Conservation (phyloP, 2,329 filamentous ascomycete genomes). For the Dactylellina cionopaga region DNA sequence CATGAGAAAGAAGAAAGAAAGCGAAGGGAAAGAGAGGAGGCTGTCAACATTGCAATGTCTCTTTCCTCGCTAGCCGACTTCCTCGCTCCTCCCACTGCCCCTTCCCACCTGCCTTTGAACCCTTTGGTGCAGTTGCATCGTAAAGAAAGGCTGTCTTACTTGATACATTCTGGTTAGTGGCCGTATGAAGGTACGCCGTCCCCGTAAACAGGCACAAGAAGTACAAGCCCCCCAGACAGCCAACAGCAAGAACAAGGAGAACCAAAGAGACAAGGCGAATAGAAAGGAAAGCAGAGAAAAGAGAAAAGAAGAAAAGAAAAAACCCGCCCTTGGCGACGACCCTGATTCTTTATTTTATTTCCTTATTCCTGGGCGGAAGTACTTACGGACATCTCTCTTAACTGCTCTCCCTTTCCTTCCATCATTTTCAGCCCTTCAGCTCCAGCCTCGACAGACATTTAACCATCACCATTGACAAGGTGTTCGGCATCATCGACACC, state of each 20-base stretch:
- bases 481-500: conserved; percentile 20
- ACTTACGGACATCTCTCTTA: too few species aligned
- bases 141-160: conserved; percentile 51
- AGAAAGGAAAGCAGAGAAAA: conserved; percentile 4
- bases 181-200: conserved; percentile 48
- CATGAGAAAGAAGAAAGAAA: conserved; percentile 8
- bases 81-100: not conserved
- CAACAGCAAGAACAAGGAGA: too few species aligned
- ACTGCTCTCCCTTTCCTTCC: conserved; percentile 28
- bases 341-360: conserved; percentile 1
- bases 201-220: conserved; percentile 51
- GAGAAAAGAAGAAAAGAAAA: conserved; percentile 4
- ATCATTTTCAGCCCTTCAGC: conserved; percentile 21
- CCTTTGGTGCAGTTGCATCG: conserved; percentile 42
- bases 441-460: conserved; percentile 16
- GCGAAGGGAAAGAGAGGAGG: too few species aligned
- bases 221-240: conserved; percentile 27
- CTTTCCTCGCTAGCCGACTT: conserved; percentile 29
- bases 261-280: conserved; percentile 22
- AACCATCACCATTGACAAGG: conserved; percentile 50
- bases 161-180: too few species aligned
- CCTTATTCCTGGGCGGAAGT: conserved; percentile 52
- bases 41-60: not conserved
- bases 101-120: conserved; percentile 40
- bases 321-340: conserved; percentile 21